A percentile compares a stretch with the other conserved stretches of the same genome.
phyloP scores from a whole-genome alignment of 441 rosid species.

The Syzygium syzygioides region DNA sequence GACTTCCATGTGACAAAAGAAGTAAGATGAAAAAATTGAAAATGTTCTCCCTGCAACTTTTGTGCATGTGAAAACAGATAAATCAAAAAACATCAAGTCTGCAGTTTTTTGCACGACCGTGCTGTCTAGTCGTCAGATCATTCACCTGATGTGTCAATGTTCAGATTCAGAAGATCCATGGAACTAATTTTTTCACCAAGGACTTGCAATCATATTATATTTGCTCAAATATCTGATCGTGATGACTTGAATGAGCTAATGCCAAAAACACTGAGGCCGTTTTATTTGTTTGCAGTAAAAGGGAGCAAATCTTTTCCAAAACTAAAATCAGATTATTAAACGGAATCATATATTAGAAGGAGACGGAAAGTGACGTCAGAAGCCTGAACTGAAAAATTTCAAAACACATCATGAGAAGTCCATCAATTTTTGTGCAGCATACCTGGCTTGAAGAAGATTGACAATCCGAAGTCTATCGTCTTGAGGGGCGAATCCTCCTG shows the following conservation, averaged over 20 bases:
- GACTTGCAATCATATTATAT: background rate
- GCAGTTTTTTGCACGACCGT: background rate
- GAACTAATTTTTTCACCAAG: background rate
- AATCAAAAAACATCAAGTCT: background rate
- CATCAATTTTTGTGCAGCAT: constrained; percentile 6
- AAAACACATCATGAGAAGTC: background rate
- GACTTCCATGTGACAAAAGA: background rate
- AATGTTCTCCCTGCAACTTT: background rate
- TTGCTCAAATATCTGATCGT: background rate
- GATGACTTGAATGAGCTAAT: background rate
- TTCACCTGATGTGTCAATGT: background rate
- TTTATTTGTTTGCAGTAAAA: background rate
- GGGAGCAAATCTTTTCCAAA: background rate
- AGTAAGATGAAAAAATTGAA: background rate
- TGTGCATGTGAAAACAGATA: background rate
- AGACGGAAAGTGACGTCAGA: background rate
- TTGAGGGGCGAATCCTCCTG: constrained; percentile 58
- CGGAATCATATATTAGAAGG: background rate
- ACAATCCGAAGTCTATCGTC: constrained; percentile 63
- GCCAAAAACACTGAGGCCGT: background rate
- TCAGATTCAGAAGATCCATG: background rate
- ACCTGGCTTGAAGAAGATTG: constrained; percentile 60
- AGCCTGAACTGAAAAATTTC: background rate
- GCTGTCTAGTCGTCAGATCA: background rate
- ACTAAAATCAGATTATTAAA: background rate